These are phyloP conservation scores for Gorgonomyces haynaldii DNA, from an alignment of 192 early-diverging fungal species.

Conservation along the genomic window DNA sequence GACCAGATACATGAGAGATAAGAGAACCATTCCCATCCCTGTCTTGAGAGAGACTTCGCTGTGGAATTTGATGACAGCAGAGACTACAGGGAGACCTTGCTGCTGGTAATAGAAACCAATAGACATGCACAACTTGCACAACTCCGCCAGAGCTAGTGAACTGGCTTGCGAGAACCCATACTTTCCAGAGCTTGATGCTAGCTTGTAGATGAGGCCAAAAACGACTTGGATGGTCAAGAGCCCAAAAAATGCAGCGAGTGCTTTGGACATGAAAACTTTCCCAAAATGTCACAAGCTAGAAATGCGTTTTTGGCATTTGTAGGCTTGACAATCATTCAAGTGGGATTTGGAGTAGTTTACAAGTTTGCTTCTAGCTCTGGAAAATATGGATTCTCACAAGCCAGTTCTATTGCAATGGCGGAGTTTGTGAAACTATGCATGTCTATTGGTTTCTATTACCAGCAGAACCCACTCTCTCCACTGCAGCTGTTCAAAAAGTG, in stretches of 20 bases:
- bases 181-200: background rate
- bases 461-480: background rate
- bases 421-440: background rate
- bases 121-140: background rate
- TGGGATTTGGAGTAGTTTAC: constrained; percentile 1
- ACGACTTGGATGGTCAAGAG: constrained; percentile 1
- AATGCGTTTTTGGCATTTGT: background rate
- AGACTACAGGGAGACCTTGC: background rate
- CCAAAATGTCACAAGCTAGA: too few species aligned
- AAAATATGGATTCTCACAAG: background rate
- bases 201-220: constrained; percentile 2
- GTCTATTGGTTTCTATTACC: background rate
- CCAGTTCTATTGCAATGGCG: background rate
- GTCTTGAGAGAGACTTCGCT: background rate
- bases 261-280: too few species aligned
- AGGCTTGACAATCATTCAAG: background rate
- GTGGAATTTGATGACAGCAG: background rate
- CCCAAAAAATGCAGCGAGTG: background rate
- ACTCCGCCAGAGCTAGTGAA: background rate
- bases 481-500: background rate
- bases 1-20: constrained; percentile 7
- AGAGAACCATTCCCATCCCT: background rate
- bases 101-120: background rate
- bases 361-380: background rate
- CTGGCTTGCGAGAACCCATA: constrained; percentile 1